Percentiles rank a stretch among this genome's conserved stretches.
Evolutionary conservation across 208 protist species (phyloP).

Genomic region (Crithidia bombi): DNA sequence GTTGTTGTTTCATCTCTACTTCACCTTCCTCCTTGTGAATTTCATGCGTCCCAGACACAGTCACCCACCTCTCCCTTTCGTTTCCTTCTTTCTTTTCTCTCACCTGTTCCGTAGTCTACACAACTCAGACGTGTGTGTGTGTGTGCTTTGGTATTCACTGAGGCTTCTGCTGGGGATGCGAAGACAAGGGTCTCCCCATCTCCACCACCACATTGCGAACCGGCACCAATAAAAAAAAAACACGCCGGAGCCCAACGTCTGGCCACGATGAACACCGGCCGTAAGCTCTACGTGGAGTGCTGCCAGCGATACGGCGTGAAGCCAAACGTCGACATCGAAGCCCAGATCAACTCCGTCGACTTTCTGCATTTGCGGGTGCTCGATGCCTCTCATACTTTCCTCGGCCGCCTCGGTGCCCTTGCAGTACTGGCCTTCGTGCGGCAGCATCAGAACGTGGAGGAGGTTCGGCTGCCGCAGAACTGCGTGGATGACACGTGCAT

Average conservation of each 20-base stretch:
- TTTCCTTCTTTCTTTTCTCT: too few relatives aligned
- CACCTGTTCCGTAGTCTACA: too few relatives aligned
- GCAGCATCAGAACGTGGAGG: slow-evolving; percentile 61
- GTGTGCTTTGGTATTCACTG: too few relatives aligned
- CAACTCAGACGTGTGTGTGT: too few relatives aligned
- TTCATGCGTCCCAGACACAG: too few relatives aligned
- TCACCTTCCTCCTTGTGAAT: slow-evolving; percentile 6
- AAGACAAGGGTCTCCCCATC: too few relatives aligned
- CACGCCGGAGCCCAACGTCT: not conserved
- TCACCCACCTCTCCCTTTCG: too few relatives aligned
- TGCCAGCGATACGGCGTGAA: slow-evolving; percentile 63
- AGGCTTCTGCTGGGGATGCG: too few relatives aligned
- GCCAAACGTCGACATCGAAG: slow-evolving; percentile 66
- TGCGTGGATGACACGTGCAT: slow-evolving; percentile 66
- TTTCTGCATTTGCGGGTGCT: slow-evolving; percentile 54
- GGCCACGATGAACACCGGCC: slow-evolving; percentile 17
- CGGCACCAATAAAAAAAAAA: too few relatives aligned
- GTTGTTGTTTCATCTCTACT: slow-evolving; percentile 10
- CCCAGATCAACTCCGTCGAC: slow-evolving; percentile 58
- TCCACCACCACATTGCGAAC: too few relatives aligned
- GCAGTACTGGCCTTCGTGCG: slow-evolving; percentile 73
- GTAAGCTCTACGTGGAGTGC: slow-evolving; percentile 68
- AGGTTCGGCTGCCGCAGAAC: slow-evolving; percentile 68
- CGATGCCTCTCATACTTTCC: slow-evolving; percentile 79
- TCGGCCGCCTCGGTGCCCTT: slow-evolving; percentile 71